Conservation (phyloP, 2,329 filamentous ascomycete species). For the Elsinoe necatrix region DNA sequence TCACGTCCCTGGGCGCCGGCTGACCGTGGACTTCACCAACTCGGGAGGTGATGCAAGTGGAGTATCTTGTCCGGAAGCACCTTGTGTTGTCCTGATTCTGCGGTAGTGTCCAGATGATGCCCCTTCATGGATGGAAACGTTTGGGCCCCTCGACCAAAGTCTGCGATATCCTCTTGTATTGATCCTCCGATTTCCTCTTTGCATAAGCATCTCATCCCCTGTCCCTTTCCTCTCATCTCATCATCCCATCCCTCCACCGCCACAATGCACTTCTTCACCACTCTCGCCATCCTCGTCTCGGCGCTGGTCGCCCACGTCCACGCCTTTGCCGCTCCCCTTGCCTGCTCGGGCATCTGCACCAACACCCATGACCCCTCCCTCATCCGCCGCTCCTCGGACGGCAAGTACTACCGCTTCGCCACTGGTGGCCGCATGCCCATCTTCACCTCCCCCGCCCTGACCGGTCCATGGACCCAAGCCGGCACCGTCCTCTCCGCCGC, state of each 20-base stretch:
- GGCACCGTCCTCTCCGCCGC: constrained; percentile 41
- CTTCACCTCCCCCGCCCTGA: constrained; percentile 39
- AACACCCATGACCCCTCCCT: constrained; percentile 44
- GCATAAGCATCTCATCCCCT: not conserved
- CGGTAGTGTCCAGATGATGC: not conserved
- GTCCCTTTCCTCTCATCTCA: not conserved
- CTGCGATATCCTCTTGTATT: not conserved
- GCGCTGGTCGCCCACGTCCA: constrained; percentile 21
- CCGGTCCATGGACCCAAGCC: constrained; percentile 44
- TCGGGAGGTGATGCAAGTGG: not conserved
- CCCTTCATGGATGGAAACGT: constrained; percentile 13
- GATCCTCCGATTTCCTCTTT: not conserved
- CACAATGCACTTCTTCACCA: constrained; percentile 9
- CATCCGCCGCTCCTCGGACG: constrained; percentile 40
- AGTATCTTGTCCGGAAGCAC: not conserved
- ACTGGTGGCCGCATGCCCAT: constrained; percentile 44
- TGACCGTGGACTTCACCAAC: constrained; percentile 4
- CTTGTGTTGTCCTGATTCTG: not conserved
- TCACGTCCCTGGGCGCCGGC: not conserved
- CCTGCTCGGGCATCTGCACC: constrained; percentile 35
- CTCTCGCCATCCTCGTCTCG: not conserved
- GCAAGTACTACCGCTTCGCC: constrained; percentile 46
- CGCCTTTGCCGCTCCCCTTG: constrained; percentile 34
- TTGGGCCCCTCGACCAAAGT: not conserved
- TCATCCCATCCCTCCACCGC: not conserved